Evolutionary conservation across 176 grass and related monocot genomes (phyloP).

Genomic region (bread wheat (Triticum aestivum)): IWGSC_CS_RefSeq_v2.1 NC_057798.1:538118163-538118662

Average conservation of each 20-base stretch:
- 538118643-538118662: slow-evolving; percentile 51
- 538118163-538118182: slow-evolving; percentile 50
- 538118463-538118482: neutral
- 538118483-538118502: neutral
- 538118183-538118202: slow-evolving; percentile 63
- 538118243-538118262: neutral
- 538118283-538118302: neutral
- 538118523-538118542: slow-evolving; percentile 60
- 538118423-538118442: neutral
- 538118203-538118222: slow-evolving; percentile 87
- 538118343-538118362: slow-evolving; percentile 69
- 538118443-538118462: neutral
- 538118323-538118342: slow-evolving; percentile 52
- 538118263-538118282: slow-evolving; percentile 9
- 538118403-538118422: slow-evolving; percentile 94
- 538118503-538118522: slow-evolving; percentile 37
- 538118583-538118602: neutral
- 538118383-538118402: slow-evolving; percentile 90
- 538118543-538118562: slow-evolving; percentile 52
- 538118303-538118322: neutral
- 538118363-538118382: slow-evolving; percentile 62
- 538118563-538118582: slow-evolving; percentile 17
- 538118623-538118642: neutral
- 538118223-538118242: slow-evolving; percentile 92
- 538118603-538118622: slow-evolving; percentile 36